These are phyloP conservation scores for Taxawa tesnikishii DNA, from an alignment of 2,329 filamentous ascomycete genomes.

Conservation along the genomic window DNA sequence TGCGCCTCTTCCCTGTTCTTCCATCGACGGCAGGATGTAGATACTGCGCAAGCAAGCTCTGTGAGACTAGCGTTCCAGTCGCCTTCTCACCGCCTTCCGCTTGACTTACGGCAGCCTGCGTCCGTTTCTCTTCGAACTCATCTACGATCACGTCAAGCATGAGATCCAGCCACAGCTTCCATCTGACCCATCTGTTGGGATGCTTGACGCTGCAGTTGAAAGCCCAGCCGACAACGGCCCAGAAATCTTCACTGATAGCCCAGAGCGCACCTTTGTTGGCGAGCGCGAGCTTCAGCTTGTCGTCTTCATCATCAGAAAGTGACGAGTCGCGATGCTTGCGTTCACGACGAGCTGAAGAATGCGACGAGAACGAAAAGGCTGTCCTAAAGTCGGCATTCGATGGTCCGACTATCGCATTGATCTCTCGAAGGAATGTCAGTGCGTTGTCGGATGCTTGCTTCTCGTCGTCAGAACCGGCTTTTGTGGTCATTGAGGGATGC, in stretches of 20 bases:
- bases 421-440: slow-evolving; percentile 55
- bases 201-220: slow-evolving; percentile 75
- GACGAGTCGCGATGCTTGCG: slow-evolving; percentile 7
- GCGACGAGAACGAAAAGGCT: slow-evolving; percentile 55
- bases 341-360: slow-evolving; percentile 2
- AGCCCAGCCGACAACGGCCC: slow-evolving; percentile 80
- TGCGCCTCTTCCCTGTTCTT: slow-evolving; percentile 33
- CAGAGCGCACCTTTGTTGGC: slow-evolving; percentile 56
- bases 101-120: slow-evolving; percentile 7
- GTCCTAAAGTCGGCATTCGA: slow-evolving; percentile 55
- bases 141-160: slow-evolving; percentile 67
- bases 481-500: slow-evolving; percentile 68
- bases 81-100: slow-evolving; percentile 9
- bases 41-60: slow-evolving; percentile 52
- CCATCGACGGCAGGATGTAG: slow-evolving; percentile 28
- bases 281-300: slow-evolving; percentile 18
- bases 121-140: slow-evolving; percentile 51
- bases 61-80: slow-evolving; percentile 22
- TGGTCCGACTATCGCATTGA: slow-evolving; percentile 55
- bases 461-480: slow-evolving; percentile 49
- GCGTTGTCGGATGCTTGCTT: slow-evolving; percentile 53
- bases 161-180: slow-evolving; percentile 68
- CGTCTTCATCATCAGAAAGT: slow-evolving; percentile 21
- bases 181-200: slow-evolving; percentile 65
- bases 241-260: slow-evolving; percentile 72